These are phyloP conservation scores for Saturnispora zaruensis DNA, from an alignment of 805 yeast genomes.

Conservation along the genomic window DNA sequence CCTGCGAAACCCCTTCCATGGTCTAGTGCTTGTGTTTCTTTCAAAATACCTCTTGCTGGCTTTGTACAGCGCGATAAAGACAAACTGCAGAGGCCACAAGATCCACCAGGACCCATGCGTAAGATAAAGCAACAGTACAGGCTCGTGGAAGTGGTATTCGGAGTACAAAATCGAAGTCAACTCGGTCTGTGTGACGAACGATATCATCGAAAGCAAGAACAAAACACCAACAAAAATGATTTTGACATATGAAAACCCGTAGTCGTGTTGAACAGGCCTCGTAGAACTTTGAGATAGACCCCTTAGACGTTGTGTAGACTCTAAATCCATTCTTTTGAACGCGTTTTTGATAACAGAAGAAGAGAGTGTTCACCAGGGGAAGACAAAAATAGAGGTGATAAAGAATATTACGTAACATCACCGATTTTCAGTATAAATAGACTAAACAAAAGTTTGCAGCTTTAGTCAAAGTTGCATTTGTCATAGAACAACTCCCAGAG, in stretches of 20 bases:
- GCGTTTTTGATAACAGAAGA: neutral
- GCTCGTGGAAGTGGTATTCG: constrained; percentile 51
- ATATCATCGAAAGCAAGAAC: constrained; percentile 38
- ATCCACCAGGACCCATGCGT: constrained; percentile 77
- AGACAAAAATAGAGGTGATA: neutral
- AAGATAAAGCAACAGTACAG: constrained; percentile 52
- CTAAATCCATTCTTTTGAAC: constrained; percentile 12
- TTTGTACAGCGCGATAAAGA: constrained; percentile 39
- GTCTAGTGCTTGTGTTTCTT: constrained; percentile 17
- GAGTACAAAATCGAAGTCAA: constrained; percentile 61
- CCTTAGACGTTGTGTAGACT: constrained; percentile 31
- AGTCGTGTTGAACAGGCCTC: constrained; percentile 30
- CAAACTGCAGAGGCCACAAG: constrained; percentile 62
- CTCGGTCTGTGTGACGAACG: constrained; percentile 78
- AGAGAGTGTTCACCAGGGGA: neutral
- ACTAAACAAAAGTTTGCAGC: neutral
- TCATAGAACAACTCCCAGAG: constrained; percentile 86
- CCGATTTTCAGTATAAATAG: neutral
- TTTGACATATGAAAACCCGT: constrained; percentile 28
- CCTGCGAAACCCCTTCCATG: constrained; percentile 27
- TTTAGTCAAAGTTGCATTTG: constrained; percentile 24
- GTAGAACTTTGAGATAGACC: constrained; percentile 31
- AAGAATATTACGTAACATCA: neutral
- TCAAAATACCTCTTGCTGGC: constrained; percentile 26
- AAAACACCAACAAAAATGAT: constrained; percentile 39